phyloP scores from a whole-genome alignment of 1,139 yeast genomes.

The Pichia sp. region DNA sequence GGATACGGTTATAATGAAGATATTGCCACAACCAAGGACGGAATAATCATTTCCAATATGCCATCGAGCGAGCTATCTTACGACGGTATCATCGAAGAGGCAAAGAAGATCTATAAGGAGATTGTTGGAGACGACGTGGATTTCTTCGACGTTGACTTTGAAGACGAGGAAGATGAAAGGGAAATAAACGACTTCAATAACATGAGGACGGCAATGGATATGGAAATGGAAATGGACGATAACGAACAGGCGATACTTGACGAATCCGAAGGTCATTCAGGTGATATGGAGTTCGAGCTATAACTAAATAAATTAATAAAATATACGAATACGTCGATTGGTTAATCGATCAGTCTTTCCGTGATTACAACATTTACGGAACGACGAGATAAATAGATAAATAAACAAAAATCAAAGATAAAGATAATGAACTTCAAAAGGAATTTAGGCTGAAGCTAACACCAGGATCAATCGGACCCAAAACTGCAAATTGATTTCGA shows the following conservation, averaged over 20 bases:
- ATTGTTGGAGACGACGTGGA: slow-evolving; percentile 93
- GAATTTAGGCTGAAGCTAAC: too few relatives aligned
- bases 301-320: slow-evolving; percentile 4
- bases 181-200: slow-evolving; percentile 7
- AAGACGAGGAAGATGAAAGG: slow-evolving; percentile 74
- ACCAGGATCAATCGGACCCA: too few relatives aligned
- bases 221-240: slow-evolving; percentile 26
- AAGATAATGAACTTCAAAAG: neutral
- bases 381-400: neutral
- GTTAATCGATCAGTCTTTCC: neutral
- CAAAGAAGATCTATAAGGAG: slow-evolving; percentile 65
- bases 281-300: slow-evolving; percentile 14
- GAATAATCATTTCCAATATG: slow-evolving; percentile 61
- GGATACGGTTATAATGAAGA: slow-evolving; percentile 9
- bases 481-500: too few relatives aligned
- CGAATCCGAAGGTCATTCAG: slow-evolving; percentile 28
- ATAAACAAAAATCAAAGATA: neutral
- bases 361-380: neutral
- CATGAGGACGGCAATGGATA: slow-evolving; percentile 17
- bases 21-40: slow-evolving; percentile 35
- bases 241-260: slow-evolving; percentile 39
- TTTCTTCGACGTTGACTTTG: slow-evolving; percentile 92
- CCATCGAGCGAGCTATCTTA: slow-evolving; percentile 84
- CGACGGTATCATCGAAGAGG: slow-evolving; percentile 83
- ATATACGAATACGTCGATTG: neutral